Conservation (phyloP, 139 green algal species). For the Picochlorum sp. region DNA sequence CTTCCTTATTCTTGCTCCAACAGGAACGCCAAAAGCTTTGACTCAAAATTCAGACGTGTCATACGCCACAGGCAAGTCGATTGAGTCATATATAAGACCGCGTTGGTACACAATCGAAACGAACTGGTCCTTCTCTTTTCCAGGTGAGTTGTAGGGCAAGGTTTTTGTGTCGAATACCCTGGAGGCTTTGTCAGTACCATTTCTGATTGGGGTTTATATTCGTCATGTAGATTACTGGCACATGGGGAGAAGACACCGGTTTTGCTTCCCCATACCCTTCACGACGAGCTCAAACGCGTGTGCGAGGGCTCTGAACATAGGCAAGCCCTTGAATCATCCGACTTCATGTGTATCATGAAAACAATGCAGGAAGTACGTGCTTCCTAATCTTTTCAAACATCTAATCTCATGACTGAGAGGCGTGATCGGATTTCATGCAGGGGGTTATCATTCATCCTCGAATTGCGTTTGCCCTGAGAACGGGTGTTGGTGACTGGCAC, state of each 20-base stretch:
- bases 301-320: slow-evolving; percentile 11
- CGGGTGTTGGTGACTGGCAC: slow-evolving; percentile 35
- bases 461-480: slow-evolving; percentile 44
- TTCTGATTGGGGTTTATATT: background rate
- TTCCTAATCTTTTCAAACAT: background rate
- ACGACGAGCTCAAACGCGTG: slow-evolving; percentile 26
- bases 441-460: slow-evolving; percentile 33
- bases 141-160: slow-evolving; percentile 10
- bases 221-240: slow-evolving; percentile 13
- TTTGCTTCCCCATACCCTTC: slow-evolving; percentile 36
- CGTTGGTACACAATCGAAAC: slow-evolving; percentile 16
- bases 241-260: slow-evolving; percentile 21
- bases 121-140: slow-evolving; percentile 32
- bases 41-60: background rate
- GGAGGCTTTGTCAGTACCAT: too few relatives aligned
- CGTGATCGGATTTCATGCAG: slow-evolving; percentile 4
- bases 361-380: slow-evolving; percentile 18
- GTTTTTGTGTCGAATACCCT: background rate
- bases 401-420: background rate
- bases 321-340: slow-evolving; percentile 6
- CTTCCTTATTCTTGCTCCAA: slow-evolving; percentile 14
- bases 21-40: background rate
- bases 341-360: slow-evolving; percentile 21
- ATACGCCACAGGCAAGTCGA: background rate
- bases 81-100: slow-evolving; percentile 15